Evolutionary conservation across 2,329 filamentous ascomycete species (phyloP).

Genomic region (Pyrenochaeta sp.): DNA sequence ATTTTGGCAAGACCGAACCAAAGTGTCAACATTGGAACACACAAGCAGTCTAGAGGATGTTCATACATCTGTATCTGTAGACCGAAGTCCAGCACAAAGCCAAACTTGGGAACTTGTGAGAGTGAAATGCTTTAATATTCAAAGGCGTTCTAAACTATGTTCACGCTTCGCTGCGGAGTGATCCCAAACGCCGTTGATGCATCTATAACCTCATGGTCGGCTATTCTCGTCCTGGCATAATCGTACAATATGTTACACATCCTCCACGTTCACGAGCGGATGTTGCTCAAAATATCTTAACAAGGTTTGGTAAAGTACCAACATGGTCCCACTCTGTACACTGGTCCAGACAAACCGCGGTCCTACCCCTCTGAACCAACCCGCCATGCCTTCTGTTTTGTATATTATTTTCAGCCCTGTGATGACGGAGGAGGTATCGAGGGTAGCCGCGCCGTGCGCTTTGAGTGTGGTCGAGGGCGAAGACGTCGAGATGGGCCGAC

Average conservation of each 20-base stretch:
- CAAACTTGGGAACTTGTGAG: not conserved
- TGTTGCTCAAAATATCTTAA: constrained; percentile 77
- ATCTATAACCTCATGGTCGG: constrained; percentile 11
- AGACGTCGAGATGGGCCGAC: constrained; percentile 84
- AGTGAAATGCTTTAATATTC: not conserved
- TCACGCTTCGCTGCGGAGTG: constrained; percentile 2
- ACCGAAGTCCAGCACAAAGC: too few species aligned
- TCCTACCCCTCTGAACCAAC: constrained; percentile 94
- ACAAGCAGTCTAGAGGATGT: too few species aligned
- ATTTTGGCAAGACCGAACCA: too few species aligned
- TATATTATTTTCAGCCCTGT: constrained; percentile 89
- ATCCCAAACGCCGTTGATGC: constrained; percentile 27
- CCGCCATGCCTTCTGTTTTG: constrained; percentile 83
- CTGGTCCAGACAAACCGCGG: constrained; percentile 96
- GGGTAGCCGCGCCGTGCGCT: constrained; percentile 77
- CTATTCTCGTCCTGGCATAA: constrained; percentile 13
- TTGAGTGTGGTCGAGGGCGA: constrained; percentile 85
- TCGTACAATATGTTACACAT: constrained; percentile 30
- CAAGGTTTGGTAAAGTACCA: constrained; percentile 91
- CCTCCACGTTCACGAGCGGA: constrained; percentile 44
- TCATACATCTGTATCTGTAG: too few species aligned
- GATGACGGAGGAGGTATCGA: constrained; percentile 90
- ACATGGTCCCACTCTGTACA: constrained; percentile 95
- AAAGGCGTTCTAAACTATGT: constrained; percentile 11
- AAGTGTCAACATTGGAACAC: too few species aligned